phyloP scores from a whole-genome alignment of 2,329 filamentous ascomycete genomes.

The Fusarium sambucinum region DNA sequence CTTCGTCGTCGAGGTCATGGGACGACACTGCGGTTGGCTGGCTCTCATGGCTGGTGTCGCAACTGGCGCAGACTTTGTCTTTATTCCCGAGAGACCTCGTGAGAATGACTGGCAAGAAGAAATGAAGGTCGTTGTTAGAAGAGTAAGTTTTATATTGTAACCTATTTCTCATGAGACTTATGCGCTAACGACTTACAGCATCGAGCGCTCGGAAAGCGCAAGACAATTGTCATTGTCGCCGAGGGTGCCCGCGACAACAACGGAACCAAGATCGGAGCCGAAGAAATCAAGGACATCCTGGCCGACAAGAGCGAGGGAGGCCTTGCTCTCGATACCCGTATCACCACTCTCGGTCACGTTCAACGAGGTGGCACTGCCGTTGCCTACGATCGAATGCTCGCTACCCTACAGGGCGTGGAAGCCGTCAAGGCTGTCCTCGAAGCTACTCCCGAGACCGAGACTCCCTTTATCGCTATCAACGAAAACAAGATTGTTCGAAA shows the following conservation, averaged over 20 bases:
- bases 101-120: conserved; percentile 88
- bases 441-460: conserved; percentile 87
- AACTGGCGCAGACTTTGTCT: conserved; percentile 95
- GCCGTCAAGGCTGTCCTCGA: conserved; percentile 93
- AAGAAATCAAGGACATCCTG: conserved; percentile 89
- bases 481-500: conserved; percentile 98
- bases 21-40: conserved; percentile 96
- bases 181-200: conserved; percentile 67
- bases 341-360: conserved; percentile 96
- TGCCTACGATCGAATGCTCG: conserved; percentile 93
- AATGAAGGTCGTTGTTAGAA: conserved; percentile 82
- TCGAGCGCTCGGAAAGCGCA: conserved; percentile 88
- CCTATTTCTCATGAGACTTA: not conserved
- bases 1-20: conserved; percentile 99
- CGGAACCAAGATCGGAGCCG: conserved; percentile 84
- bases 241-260: conserved; percentile 91
- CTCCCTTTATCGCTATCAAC: conserved; percentile 94
- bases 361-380: conserved; percentile 93
- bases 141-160: conserved; percentile 61
- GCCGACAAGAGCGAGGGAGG: conserved; percentile 73
- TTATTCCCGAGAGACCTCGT: conserved; percentile 94
- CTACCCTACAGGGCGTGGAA: conserved; percentile 93
- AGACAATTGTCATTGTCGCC: conserved; percentile 97
- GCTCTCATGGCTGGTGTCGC: conserved; percentile 96
- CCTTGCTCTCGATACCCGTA: conserved; percentile 87